These are phyloP conservation scores for Santalum album DNA, from an alignment of 164 flowering plant genomes.

Conservation along the genomic window DNA sequence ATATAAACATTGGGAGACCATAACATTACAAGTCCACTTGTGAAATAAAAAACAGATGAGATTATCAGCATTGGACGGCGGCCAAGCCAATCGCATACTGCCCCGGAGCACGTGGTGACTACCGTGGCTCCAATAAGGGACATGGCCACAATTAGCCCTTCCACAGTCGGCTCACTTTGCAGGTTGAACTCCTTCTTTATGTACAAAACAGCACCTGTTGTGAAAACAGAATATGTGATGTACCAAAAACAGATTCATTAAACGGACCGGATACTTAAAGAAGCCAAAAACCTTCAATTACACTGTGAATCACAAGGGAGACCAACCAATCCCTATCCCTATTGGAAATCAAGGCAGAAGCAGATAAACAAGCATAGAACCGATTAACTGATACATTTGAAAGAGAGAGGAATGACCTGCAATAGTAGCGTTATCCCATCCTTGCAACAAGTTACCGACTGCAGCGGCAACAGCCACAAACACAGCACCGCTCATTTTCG, in stretches of 20 bases:
- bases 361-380: not conserved
- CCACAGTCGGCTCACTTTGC: slow-evolving; percentile 38
- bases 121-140: slow-evolving; percentile 53
- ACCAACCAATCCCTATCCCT: no score
- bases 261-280: no score
- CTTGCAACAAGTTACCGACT: slow-evolving; percentile 83
- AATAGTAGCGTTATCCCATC: slow-evolving; percentile 97
- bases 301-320: no score
- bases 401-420: slow-evolving; percentile 45
- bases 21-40: slow-evolving; percentile 39
- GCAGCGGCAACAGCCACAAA: slow-evolving; percentile 84
- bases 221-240: not conserved
- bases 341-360: not conserved
- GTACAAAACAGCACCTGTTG: slow-evolving; percentile 49
- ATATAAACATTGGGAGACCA: slow-evolving; percentile 61
- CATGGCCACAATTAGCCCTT: slow-evolving; percentile 55
- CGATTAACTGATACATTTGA: not conserved
- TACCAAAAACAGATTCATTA: no score
- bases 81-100: slow-evolving; percentile 37
- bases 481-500: slow-evolving; percentile 71
- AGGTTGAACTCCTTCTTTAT: slow-evolving; percentile 43
- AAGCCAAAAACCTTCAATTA: no score
- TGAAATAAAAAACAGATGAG: slow-evolving; percentile 35
- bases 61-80: slow-evolving; percentile 50
- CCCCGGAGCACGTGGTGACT: slow-evolving; percentile 47